phyloP scores from a whole-genome alignment of 768 basidiomycete genomes.

The Fistulinella prunicolor region DNA sequence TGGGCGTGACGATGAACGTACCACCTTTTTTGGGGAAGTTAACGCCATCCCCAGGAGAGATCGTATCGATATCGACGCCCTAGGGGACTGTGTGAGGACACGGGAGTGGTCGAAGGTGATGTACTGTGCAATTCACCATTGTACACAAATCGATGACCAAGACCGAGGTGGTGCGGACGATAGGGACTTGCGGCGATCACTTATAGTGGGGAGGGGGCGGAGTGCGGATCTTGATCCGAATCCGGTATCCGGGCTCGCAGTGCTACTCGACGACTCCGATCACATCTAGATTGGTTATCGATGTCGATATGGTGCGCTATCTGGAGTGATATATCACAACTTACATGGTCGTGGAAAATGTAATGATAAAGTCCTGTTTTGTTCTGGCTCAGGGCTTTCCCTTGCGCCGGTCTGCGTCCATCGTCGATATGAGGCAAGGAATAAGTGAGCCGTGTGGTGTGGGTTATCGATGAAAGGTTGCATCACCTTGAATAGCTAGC shows the following conservation, averaged over 20 bases:
- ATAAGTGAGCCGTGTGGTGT: no score
- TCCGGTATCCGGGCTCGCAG: conserved; percentile 25
- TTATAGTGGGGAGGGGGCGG: conserved; percentile 50
- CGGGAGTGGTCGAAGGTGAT: background rate
- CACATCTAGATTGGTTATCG: conserved; percentile 27
- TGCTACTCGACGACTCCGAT: no score
- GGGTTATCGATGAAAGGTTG: no score
- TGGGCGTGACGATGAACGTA: conserved; percentile 36
- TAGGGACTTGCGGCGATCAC: conserved; percentile 29
- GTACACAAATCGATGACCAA: conserved; percentile 27
- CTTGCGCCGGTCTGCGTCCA: no score
- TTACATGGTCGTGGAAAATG: conserved; percentile 5
- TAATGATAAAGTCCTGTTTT: conserved; percentile 2
- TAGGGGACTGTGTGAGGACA: conserved; percentile 25
- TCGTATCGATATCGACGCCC: conserved; percentile 67
- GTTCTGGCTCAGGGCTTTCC: background rate
- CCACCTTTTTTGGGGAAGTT: conserved; percentile 70
- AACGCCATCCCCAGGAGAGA: conserved; percentile 59
- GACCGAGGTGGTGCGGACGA: conserved; percentile 24
- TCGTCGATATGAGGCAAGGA: background rate
- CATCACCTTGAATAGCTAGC: no score
- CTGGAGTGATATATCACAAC: conserved; percentile 11
- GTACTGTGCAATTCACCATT: conserved; percentile 27
- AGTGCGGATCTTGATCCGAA: conserved; percentile 79
- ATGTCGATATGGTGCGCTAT: conserved; percentile 25